A percentile compares a stretch with the other conserved stretches of the same genome.
These are phyloP conservation scores for Phytomonas sp. DNA, from an alignment of 208 protist genomes.

Conservation along the genomic window DNA sequence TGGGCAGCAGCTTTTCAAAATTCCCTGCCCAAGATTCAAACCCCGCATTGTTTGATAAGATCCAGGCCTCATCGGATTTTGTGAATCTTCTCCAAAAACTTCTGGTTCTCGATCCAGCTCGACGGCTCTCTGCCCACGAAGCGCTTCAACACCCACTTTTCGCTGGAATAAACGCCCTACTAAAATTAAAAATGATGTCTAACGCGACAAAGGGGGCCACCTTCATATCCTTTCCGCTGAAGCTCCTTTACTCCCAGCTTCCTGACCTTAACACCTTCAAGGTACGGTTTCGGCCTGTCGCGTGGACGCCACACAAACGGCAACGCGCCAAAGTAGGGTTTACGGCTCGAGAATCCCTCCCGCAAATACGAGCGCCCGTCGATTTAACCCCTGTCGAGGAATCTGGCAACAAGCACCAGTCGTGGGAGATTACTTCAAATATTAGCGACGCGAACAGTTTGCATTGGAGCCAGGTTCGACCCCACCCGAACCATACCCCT, in stretches of 20 bases:
- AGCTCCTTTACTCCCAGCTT: not conserved
- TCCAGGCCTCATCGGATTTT: slow-evolving; percentile 25
- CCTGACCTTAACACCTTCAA: not conserved
- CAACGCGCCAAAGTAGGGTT: slow-evolving; percentile 3
- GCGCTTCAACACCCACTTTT: slow-evolving; percentile 57
- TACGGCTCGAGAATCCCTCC: not conserved
- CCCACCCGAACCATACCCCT: not conserved
- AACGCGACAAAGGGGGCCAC: no score
- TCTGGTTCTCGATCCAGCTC: slow-evolving; percentile 45
- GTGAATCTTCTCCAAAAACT: slow-evolving; percentile 39
- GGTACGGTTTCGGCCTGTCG: slow-evolving; percentile 9
- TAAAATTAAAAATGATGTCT: no score
- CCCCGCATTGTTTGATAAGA: slow-evolving; percentile 30
- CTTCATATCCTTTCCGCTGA: not conserved
- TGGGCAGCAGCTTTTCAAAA: slow-evolving; percentile 44
- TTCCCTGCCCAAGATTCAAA: slow-evolving; percentile 27
- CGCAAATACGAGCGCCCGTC: no score
- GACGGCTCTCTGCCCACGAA: slow-evolving; percentile 37
- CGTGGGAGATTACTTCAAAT: slow-evolving; percentile 8
- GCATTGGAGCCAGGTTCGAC: slow-evolving; percentile 18
- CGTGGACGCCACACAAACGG: slow-evolving; percentile 5
- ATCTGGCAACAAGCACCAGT: no score
- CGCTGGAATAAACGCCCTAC: slow-evolving; percentile 6
- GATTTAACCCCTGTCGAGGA: no score
- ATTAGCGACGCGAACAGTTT: slow-evolving; percentile 16